phyloP scores from a whole-genome alignment of 106 monocot species.

The Acorus gramineus region DNA sequence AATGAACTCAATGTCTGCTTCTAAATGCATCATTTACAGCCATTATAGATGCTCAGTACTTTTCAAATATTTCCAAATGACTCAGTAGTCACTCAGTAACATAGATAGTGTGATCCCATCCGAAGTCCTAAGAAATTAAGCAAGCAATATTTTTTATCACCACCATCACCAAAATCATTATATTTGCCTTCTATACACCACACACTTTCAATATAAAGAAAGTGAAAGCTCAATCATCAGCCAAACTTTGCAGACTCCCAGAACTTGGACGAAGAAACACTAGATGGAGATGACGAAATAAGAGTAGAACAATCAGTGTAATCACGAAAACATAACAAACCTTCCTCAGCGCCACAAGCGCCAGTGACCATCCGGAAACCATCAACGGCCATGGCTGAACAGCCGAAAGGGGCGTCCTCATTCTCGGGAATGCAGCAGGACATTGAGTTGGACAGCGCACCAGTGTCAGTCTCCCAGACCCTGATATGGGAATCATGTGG shows the following conservation, averaged over 20 bases:
- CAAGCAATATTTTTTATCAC: no score
- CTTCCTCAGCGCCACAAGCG: conserved; percentile 11
- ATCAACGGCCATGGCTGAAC: conserved; percentile 53
- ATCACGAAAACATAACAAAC: conserved; percentile 31
- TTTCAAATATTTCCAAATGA: no score
- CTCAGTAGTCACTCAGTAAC: no score
- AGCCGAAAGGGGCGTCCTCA: not conserved
- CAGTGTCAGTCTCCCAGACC: conserved; percentile 56
- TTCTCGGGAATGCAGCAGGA: conserved; percentile 15
- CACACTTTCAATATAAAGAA: no score
- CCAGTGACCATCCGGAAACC: conserved; percentile 39
- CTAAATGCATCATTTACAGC: no score
- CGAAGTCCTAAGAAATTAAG: no score
- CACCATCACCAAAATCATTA: no score
- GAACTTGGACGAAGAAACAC: conserved; percentile 27
- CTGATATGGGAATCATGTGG: conserved; percentile 33
- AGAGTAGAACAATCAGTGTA: conserved; percentile 36
- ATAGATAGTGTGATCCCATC: no score
- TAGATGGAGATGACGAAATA: not conserved
- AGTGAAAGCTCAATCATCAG: no score
- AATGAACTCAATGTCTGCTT: no score
- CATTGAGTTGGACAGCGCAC: conserved; percentile 25
- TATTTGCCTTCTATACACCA: no score
- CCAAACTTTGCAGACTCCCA: conserved; percentile 19
- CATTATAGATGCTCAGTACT: no score